phyloP scores from a whole-genome alignment of 352 stramenopile species.

The Phytophthora crassamura region DNA sequence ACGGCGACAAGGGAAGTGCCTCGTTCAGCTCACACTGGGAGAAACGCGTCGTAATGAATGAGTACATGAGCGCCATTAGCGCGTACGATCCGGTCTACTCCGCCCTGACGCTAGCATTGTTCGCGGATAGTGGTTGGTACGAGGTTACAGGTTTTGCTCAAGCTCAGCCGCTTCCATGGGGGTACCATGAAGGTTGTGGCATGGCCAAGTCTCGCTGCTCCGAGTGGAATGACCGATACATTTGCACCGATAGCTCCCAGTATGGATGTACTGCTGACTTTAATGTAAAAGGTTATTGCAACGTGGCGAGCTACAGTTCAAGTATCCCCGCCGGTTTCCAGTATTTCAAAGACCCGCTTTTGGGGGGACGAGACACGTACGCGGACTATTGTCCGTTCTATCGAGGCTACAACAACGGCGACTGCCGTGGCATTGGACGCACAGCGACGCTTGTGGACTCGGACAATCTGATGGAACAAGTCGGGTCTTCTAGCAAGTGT shows the following conservation, averaged over 20 bases:
- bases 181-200: conserved; percentile 76
- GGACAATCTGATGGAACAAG: conserved; percentile 61
- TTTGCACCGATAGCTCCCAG: conserved; percentile 55
- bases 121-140: conserved; percentile 88
- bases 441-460: conserved; percentile 45
- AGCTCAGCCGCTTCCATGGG: conserved; percentile 71
- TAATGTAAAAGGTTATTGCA: conserved; percentile 81
- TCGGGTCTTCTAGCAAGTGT: conserved; percentile 62
- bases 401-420: conserved; percentile 77
- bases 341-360: conserved; percentile 73
- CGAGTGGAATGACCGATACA: conserved; percentile 74
- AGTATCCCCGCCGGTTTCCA: conserved; percentile 82
- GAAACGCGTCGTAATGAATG: conserved; percentile 83
- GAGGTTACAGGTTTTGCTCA: conserved; percentile 62
- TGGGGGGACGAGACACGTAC: conserved; percentile 69
- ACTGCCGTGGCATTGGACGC: conserved; percentile 68
- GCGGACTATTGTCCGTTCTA: conserved; percentile 88
- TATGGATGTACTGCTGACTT: conserved; percentile 68
- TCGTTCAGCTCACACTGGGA: conserved; percentile 84
- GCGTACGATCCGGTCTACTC: conserved; percentile 81
- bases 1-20: conserved; percentile 64
- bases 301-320: conserved; percentile 63
- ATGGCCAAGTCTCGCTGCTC: conserved; percentile 68
- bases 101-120: conserved; percentile 73
- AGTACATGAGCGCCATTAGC: conserved; percentile 86